Evolutionary conservation across 176 grass and related monocot species (phyloP), one percentile per base, ranked within the genome.

Genomic region (Tuctoria greenei): DNA sequence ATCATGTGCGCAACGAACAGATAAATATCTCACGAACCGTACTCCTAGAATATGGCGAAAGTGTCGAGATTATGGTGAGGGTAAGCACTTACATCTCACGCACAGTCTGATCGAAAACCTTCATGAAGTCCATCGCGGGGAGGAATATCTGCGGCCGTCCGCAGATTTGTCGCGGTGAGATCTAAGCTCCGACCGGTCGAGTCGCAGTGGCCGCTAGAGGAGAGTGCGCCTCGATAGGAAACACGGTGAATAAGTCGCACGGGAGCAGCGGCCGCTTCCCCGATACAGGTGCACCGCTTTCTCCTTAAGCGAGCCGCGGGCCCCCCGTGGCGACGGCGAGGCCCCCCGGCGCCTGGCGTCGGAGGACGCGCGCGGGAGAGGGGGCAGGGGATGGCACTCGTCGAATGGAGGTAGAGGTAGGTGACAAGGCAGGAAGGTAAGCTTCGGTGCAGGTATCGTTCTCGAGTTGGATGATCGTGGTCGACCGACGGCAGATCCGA

Each of bases 61-160:
- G 9, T 20, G 57, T 1, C 13, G 44, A 79, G 74, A 72, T 18
- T 23, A 72, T 10, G 70, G 64, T 12, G 57, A 46, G 9, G 69
- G 20, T 38, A 55, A 40, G 44, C 77, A 72, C 89, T 99, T 82
- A 99, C 96, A 99, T 95, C 61, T 99, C 96, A 41, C 96, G 89
- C 23, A 99, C 96, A 14, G 95, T 88, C 86, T 99, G 92, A 82
- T 99, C 92, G 71, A 99, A 82, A 74, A 92, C 87, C 87, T 95
- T 99, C 89, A 99, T 90, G 77, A 99, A 95, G 88, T 99, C 96
- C 96, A 99, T 99, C 35, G 72, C 54, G 39, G 20, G 15, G 1
- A 43, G 15, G 63, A 27, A 18, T 25, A 15, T 4, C 38, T 52
- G 27, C 60, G n/a, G 2, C 49, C 10, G 10, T 17, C 4, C 35